These are phyloP conservation scores for Mortierella sp. DNA, from an alignment of 371 early-diverging fungal species.

Conservation along the genomic window DNA sequence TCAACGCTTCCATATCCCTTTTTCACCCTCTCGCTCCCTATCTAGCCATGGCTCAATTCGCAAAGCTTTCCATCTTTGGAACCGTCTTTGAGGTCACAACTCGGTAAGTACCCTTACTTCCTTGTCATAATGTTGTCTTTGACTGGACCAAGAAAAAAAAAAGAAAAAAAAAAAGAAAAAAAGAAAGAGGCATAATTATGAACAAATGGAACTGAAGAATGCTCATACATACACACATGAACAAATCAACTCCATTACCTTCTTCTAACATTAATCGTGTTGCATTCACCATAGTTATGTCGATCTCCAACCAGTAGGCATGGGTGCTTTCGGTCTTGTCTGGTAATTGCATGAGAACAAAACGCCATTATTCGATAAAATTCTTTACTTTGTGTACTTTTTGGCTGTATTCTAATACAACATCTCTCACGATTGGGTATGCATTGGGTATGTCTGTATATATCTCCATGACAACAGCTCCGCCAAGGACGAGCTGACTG, in stretches of 20 bases:
- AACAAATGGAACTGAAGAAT: neutral
- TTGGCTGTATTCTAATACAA: neutral
- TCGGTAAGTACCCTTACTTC: constrained; percentile 63
- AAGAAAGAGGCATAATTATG: neutral
- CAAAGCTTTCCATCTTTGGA: constrained; percentile 90
- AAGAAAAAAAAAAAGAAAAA: neutral
- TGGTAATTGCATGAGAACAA: constrained; percentile 70
- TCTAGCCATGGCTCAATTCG: constrained; percentile 81
- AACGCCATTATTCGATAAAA: too few relatives aligned
- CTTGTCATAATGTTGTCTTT: neutral
- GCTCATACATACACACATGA: neutral
- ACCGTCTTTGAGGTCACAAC: constrained; percentile 94
- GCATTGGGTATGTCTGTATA: neutral
- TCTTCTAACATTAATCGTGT: neutral
- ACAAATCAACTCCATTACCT: neutral
- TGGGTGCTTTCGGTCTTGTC: constrained; percentile 97
- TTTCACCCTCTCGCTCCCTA: constrained; percentile 1
- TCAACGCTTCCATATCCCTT: neutral
- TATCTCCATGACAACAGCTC: constrained; percentile 68
- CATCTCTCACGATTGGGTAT: neutral
- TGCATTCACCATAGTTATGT: constrained; percentile 74
- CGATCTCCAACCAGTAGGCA: constrained; percentile 95
- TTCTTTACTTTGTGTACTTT: neutral
- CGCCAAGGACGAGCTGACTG: constrained; percentile 86
- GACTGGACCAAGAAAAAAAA: neutral